These are phyloP conservation scores for Pichia occidentalis DNA, from an alignment of 805 yeast genomes.

Conservation along the genomic window DNA sequence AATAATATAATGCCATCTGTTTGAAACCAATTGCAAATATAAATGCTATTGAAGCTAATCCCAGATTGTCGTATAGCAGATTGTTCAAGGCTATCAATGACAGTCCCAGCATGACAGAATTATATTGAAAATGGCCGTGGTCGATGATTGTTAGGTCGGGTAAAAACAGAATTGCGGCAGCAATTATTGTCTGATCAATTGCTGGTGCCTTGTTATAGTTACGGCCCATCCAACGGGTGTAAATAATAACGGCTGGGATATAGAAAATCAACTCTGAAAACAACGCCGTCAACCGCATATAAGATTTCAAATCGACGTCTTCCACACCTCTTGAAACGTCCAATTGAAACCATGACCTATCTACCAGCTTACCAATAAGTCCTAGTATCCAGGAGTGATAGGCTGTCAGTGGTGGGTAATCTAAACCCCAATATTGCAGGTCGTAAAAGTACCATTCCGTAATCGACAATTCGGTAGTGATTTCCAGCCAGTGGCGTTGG, in stretches of 20 bases:
- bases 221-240: slow-evolving; percentile 66
- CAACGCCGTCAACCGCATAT: slow-evolving; percentile 76
- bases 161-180: slow-evolving; percentile 75
- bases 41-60: slow-evolving; percentile 70
- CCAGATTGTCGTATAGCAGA: slow-evolving; percentile 54
- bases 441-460: slow-evolving; percentile 85
- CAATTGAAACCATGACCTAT: slow-evolving; percentile 70
- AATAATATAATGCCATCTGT: slow-evolving; percentile 92
- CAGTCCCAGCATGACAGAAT: slow-evolving; percentile 89
- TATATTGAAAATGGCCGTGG: slow-evolving; percentile 97
- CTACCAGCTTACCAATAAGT: slow-evolving; percentile 54
- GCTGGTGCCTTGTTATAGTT: slow-evolving; percentile 43
- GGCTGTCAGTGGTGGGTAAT: slow-evolving; percentile 96
- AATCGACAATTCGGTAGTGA: slow-evolving; percentile 71
- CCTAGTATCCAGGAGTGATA: slow-evolving; percentile 84
- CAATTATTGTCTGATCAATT: slow-evolving; percentile 68
- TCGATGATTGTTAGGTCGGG: slow-evolving; percentile 81
- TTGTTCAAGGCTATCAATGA: slow-evolving; percentile 62
- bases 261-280: slow-evolving; percentile 67
- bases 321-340: slow-evolving; percentile 74
- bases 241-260: slow-evolving; percentile 73
- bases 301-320: slow-evolving; percentile 58
- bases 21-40: slow-evolving; percentile 76
- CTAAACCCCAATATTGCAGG: slow-evolving; percentile 90
- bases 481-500: slow-evolving; percentile 96